A percentile compares a stretch with the other conserved stretches of the same genome.
These are phyloP conservation scores for Acacia melanoxylon DNA, from an alignment of 306 rosid genomes.

Conservation along the genomic window DNA sequence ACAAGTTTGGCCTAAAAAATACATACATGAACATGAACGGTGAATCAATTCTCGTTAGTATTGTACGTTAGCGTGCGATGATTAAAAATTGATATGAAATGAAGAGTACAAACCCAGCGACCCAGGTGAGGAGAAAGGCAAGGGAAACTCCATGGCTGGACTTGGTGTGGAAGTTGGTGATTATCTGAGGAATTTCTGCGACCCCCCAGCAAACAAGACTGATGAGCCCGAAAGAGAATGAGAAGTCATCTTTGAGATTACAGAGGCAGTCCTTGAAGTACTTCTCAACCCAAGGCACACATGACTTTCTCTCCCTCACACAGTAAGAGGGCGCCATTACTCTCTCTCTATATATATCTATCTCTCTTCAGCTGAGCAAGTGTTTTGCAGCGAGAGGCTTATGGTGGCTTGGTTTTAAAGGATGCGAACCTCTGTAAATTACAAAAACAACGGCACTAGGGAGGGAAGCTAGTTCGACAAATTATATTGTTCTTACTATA, in stretches of 20 bases:
- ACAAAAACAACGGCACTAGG: background rate
- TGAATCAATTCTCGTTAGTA: background rate
- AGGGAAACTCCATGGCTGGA: constrained; percentile 92
- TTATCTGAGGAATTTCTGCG: constrained; percentile 90
- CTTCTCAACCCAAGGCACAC: constrained; percentile 65
- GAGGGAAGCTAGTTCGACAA: background rate
- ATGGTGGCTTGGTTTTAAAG: constrained; percentile 34
- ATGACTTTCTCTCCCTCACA: constrained; percentile 57
- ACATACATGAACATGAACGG: background rate
- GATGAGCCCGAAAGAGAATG: constrained; percentile 64
- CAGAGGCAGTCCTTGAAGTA: constrained; percentile 88
- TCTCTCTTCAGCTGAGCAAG: background rate
- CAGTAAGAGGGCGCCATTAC: constrained; percentile 63
- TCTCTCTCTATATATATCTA: background rate
- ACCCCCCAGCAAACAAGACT: constrained; percentile 82
- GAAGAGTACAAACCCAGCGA: constrained; percentile 64
- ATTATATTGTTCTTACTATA: background rate
- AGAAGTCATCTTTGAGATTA: constrained; percentile 62
- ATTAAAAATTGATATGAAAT: background rate
- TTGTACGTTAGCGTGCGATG: background rate
- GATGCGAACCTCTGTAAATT: background rate
- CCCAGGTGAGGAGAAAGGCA: constrained; percentile 89
- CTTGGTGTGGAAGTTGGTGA: constrained; percentile 81
- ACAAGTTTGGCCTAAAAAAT: background rate
- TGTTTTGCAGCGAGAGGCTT: background rate